Percentiles rank a stretch among this genome's conserved stretches.
These are phyloP conservation scores for Styphnolobium japonicum DNA, from an alignment of 306 rosid genomes.

Conservation along the genomic window DNA sequence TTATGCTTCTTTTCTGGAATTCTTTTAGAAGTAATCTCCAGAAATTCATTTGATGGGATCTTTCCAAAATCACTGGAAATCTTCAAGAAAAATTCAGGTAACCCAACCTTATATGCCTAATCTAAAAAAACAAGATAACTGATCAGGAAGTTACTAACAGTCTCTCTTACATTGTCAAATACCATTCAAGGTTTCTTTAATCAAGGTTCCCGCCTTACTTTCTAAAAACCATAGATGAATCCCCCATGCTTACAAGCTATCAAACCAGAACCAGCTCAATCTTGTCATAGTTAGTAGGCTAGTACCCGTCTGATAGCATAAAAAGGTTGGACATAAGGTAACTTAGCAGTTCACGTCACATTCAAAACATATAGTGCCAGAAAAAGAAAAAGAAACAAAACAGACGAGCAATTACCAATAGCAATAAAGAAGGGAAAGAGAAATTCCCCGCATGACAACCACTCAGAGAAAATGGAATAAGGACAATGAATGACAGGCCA, in stretches of 20 bases:
- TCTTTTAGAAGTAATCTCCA: background rate
- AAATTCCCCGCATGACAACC: background rate
- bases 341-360: background rate
- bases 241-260: slow-evolving; percentile 6
- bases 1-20: background rate
- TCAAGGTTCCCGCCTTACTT: background rate
- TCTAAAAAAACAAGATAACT: background rate
- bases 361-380: background rate
- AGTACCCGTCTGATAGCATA: background rate
- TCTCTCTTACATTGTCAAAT: background rate
- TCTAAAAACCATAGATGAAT: background rate
- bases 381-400: background rate
- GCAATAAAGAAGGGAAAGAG: background rate
- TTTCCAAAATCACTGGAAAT: slow-evolving; percentile 6
- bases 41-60: slow-evolving; percentile 1
- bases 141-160: background rate
- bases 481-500: background rate
- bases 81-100: background rate
- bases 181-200: background rate
- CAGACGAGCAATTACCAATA: no score
- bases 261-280: background rate
- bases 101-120: background rate
- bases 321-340: background rate
- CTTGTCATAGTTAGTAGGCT: slow-evolving; percentile 6
- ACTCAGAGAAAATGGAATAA: background rate